These are phyloP conservation scores for Tetradesmus lagerheimii DNA, from an alignment of 139 green algal genomes.

Conservation along the genomic window DNA sequence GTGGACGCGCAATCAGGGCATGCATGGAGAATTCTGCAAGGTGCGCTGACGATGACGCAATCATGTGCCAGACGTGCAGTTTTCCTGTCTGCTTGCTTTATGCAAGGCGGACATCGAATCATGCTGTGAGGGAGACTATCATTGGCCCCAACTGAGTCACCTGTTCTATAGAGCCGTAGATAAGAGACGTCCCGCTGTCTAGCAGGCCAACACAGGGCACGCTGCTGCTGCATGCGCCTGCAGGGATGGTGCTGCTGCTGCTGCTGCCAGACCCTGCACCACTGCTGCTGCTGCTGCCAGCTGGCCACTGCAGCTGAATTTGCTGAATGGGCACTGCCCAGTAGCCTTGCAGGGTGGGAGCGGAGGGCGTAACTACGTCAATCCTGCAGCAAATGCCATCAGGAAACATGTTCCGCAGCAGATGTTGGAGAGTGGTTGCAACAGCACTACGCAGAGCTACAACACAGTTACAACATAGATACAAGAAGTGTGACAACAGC, in stretches of 20 bases:
- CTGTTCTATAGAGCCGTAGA: conserved; percentile 1
- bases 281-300: background rate
- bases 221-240: background rate
- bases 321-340: conserved; percentile 15
- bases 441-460: too few relatives aligned
- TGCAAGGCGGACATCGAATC: too few relatives aligned
- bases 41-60: too few relatives aligned
- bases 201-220: background rate
- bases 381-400: background rate
- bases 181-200: conserved; percentile 18
- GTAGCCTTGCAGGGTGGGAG: background rate
- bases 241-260: background rate
- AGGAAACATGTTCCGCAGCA: too few relatives aligned
- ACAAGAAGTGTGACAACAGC: too few relatives aligned
- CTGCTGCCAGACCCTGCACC: background rate
- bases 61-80: too few relatives aligned
- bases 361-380: background rate
- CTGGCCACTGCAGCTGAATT: background rate
- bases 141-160: background rate
- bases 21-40: too few relatives aligned
- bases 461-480: too few relatives aligned
- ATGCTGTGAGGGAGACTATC: background rate
- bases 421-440: too few relatives aligned
- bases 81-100: too few relatives aligned
- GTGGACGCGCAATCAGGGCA: too few relatives aligned